Conservation (phyloP, 2,329 filamentous ascomycete species). For the Aspergillus unguis region DNA sequence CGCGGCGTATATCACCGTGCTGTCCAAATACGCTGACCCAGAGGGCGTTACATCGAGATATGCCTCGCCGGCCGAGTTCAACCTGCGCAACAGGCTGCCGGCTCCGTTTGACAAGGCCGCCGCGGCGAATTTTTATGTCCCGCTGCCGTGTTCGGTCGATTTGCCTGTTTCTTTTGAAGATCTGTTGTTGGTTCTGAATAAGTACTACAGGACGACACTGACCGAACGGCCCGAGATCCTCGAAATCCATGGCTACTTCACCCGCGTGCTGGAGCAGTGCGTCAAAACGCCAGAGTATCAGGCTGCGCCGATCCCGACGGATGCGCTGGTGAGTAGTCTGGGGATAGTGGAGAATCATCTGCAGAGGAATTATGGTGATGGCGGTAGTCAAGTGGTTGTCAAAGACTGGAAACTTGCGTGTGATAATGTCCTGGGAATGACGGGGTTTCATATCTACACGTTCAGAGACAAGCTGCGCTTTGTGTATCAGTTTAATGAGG, state of each 20-base stretch:
- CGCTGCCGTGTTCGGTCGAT: not conserved
- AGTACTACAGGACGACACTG: not conserved
- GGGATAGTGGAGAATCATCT: conserved; percentile 11
- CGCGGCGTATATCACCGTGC: not conserved
- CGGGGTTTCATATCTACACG: conserved; percentile 6
- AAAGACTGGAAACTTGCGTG: conserved; percentile 2
- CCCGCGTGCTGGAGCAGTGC: not conserved
- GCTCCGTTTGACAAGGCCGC: not conserved
- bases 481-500: conserved; percentile 13
- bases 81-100: not conserved
- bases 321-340: conserved; percentile 11
- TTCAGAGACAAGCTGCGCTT: conserved; percentile 9
- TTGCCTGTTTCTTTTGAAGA: not conserved
- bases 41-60: not conserved
- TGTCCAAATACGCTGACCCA: not conserved
- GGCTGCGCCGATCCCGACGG: not conserved
- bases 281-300: not conserved
- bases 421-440: conserved; percentile 6
- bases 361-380: conserved; percentile 3
- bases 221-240: not conserved
- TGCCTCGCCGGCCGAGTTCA: not conserved
- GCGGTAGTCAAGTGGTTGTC: not conserved
- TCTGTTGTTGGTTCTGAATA: not conserved
- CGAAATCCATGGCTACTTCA: not conserved
- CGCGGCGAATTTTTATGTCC: not conserved